These are phyloP conservation scores for Penicillium verrucosum DNA, from an alignment of 2,329 filamentous ascomycete species.

Conservation along the genomic window DNA sequence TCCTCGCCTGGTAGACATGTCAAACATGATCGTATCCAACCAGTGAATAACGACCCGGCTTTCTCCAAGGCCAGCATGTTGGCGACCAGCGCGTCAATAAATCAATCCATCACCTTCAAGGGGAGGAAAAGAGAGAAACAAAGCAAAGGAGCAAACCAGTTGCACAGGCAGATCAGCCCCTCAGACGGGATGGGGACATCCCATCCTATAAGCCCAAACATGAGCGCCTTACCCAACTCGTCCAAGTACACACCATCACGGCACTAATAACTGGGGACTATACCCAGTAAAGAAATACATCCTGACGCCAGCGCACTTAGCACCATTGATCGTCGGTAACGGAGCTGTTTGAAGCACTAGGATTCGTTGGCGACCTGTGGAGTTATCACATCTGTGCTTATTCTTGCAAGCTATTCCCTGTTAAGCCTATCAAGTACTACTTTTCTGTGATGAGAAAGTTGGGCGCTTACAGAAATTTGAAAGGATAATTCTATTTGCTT, in stretches of 20 bases:
- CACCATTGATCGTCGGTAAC: slow-evolving; percentile 12
- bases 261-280: slow-evolving; percentile 11
- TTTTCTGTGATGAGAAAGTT: slow-evolving; percentile 3
- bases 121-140: slow-evolving; percentile 10
- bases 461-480: slow-evolving; percentile 21
- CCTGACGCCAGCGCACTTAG: slow-evolving; percentile 10
- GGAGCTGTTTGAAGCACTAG: slow-evolving; percentile 8
- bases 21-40: slow-evolving; percentile 42
- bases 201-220: slow-evolving; percentile 6
- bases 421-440: not conserved
- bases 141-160: slow-evolving; percentile 6
- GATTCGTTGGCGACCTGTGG: slow-evolving; percentile 24
- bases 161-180: slow-evolving; percentile 5
- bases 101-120: slow-evolving; percentile 30
- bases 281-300: slow-evolving; percentile 13
- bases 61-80: slow-evolving; percentile 38
- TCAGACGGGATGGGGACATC: slow-evolving; percentile 10
- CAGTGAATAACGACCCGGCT: slow-evolving; percentile 39
- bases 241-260: slow-evolving; percentile 6
- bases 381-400: slow-evolving; percentile 26
- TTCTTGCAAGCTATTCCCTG: slow-evolving; percentile 6
- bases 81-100: slow-evolving; percentile 33
- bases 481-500: not conserved
- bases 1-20: slow-evolving; percentile 30
- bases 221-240: slow-evolving; percentile 11